Conservation (phyloP, 2,329 filamentous ascomycete species). For the Cladobotryum mycophilum region DNA sequence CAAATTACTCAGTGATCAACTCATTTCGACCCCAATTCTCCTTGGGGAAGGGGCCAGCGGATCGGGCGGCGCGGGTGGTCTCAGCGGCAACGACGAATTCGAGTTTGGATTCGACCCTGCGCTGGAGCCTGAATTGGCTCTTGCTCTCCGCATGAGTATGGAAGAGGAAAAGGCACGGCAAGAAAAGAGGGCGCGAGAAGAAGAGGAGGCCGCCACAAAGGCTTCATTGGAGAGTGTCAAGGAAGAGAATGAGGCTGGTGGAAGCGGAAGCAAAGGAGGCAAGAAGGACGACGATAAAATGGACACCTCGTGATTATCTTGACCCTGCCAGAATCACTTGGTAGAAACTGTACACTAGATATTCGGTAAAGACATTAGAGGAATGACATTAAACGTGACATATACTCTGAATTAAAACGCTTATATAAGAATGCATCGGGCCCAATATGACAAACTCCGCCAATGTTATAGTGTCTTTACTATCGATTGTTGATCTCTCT, state of each 20-base stretch:
- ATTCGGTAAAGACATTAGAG: neutral
- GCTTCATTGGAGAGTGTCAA: conserved; percentile 74
- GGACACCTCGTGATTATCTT: conserved; percentile 63
- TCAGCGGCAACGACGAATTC: conserved; percentile 57
- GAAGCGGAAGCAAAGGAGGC: conserved; percentile 36
- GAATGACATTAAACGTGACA: neutral
- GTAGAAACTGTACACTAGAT: conserved; percentile 33
- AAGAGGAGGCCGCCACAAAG: conserved; percentile 67
- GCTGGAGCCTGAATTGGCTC: conserved; percentile 85
- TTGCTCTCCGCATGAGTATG: conserved; percentile 94
- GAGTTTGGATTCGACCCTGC: conserved; percentile 83
- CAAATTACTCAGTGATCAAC: conserved; percentile 85
- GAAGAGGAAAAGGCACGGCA: conserved; percentile 95
- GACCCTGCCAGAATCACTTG: conserved; percentile 10
- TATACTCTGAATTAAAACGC: no score
- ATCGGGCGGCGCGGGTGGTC: conserved; percentile 49
- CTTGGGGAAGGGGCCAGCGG: conserved; percentile 67
- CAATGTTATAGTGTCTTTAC: neutral
- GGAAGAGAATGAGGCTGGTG: conserved; percentile 63
- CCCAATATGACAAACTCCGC: no score
- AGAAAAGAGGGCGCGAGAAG: conserved; percentile 75
- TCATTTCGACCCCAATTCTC: conserved; percentile 83
- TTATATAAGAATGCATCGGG: no score
- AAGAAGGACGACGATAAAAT: conserved; percentile 66
- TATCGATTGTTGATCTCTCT: conserved; percentile 61